phyloP scores from a whole-genome alignment of 2,329 filamentous ascomycete species.

The Cercospora sp. region DNA sequence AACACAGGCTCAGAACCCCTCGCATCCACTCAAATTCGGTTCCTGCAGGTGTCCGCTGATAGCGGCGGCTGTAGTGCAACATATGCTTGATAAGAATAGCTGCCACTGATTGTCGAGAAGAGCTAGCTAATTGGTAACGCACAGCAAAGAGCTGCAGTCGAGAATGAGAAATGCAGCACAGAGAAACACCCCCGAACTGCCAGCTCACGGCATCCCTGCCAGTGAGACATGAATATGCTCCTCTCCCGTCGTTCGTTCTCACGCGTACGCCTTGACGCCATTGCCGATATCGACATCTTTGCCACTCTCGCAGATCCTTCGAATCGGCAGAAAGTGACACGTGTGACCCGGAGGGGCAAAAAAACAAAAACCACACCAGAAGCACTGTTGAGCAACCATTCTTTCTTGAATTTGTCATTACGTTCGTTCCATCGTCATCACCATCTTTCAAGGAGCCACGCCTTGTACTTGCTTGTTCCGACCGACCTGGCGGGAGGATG shows the following conservation, averaged over 20 bases:
- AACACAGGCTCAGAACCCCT: not conserved
- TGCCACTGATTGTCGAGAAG: conserved; percentile 1
- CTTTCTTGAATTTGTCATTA: conserved; percentile 17
- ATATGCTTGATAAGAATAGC: conserved; percentile 15
- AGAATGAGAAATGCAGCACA: not conserved
- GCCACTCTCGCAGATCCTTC: not conserved
- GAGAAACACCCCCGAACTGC: not conserved
- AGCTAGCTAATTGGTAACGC: not conserved
- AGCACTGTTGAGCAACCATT: conserved; percentile 7
- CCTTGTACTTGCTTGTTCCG: not conserved
- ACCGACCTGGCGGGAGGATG: not conserved
- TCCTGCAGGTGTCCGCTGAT: not conserved
- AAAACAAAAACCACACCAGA: not conserved
- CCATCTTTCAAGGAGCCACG: conserved; percentile 6
- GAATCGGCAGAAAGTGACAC: not conserved
- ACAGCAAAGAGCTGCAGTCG: not conserved
- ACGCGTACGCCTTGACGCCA: not conserved
- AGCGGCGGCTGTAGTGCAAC: conserved; percentile 17
- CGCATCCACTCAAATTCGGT: conserved; percentile 6
- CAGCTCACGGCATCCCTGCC: not conserved
- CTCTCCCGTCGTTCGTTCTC: not conserved
- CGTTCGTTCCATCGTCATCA: conserved; percentile 17
- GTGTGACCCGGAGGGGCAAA: not conserved
- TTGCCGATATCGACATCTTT: not conserved
- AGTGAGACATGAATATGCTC: not conserved